These are phyloP conservation scores for Ballota nigra DNA, from an alignment of 257 asterid species.

Conservation along the genomic window DNA sequence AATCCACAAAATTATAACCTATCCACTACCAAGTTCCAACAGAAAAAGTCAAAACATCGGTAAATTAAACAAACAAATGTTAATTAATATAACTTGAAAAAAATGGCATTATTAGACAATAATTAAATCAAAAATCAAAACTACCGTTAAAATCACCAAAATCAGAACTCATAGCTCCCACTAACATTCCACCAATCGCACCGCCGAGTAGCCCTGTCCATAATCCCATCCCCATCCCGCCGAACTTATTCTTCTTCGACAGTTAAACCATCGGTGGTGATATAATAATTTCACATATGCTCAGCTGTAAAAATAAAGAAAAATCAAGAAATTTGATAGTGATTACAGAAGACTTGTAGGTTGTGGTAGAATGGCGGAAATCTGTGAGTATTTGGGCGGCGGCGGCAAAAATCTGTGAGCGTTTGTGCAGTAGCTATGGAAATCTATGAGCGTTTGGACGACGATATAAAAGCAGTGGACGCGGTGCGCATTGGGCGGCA, in stretches of 20 bases:
- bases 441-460: too few relatives aligned
- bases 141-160: constrained; percentile 55
- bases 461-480: too few relatives aligned
- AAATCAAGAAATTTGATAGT: too few relatives aligned
- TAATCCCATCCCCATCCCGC: constrained; percentile 54
- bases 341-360: too few relatives aligned
- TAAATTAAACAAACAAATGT: background rate
- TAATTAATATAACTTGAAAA: background rate
- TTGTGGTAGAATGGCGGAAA: too few relatives aligned
- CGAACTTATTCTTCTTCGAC: constrained; percentile 54
- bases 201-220: constrained; percentile 89
- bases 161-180: constrained; percentile 72
- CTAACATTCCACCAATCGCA: constrained; percentile 66
- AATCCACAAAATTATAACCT: background rate
- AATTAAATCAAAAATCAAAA: constrained; percentile 43
- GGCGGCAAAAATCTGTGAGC: too few relatives aligned
- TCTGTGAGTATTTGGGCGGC: too few relatives aligned
- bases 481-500: too few relatives aligned
- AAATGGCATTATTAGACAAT: background rate
- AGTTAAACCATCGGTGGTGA: constrained; percentile 37
- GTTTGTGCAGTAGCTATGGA: too few relatives aligned
- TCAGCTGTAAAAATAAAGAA: too few relatives aligned
- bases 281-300: too few relatives aligned
- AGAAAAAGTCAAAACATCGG: background rate
- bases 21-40: background rate